phyloP scores from a whole-genome alignment of 2,329 filamentous ascomycete genomes.

The Talaromyces pinophilus region DNA sequence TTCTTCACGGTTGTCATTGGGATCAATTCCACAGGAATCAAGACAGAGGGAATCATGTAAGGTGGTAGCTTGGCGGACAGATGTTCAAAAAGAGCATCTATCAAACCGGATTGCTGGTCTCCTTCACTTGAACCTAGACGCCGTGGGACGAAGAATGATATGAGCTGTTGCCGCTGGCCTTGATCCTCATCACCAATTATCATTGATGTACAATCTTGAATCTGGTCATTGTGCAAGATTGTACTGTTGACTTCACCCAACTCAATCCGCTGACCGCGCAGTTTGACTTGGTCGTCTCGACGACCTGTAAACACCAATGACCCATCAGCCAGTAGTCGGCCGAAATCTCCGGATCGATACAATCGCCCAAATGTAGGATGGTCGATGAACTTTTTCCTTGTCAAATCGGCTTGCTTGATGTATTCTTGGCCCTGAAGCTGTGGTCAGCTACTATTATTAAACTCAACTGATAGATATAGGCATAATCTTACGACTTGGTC shows the following conservation, averaged over 20 bases:
- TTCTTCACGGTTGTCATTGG: constrained; percentile 77
- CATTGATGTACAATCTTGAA: constrained; percentile 66
- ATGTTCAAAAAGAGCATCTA: constrained; percentile 55
- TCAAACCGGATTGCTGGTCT: constrained; percentile 24
- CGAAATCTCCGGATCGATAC: constrained; percentile 81
- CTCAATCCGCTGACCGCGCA: constrained; percentile 78
- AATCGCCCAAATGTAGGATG: constrained; percentile 70
- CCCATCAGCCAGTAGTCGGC: constrained; percentile 74
- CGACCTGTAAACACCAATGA: constrained; percentile 72
- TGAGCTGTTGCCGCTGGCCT: constrained; percentile 55
- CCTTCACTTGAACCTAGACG: constrained; percentile 20
- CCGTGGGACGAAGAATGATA: constrained; percentile 67
- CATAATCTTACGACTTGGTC: constrained; percentile 65
- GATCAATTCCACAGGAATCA: constrained; percentile 69
- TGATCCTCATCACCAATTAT: constrained; percentile 50
- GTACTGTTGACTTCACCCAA: constrained; percentile 71
- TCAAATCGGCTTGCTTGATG: constrained; percentile 64
- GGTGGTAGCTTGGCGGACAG: constrained; percentile 61
- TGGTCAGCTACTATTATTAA: background rate
- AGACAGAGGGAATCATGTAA: constrained; percentile 77
- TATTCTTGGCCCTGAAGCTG: constrained; percentile 62
- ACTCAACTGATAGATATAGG: background rate
- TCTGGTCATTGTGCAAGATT: constrained; percentile 55
- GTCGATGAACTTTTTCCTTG: constrained; percentile 65
- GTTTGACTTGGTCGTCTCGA: constrained; percentile 77